These are phyloP conservation scores for Lyophyllum semitale DNA, from an alignment of 768 basidiomycete species.

Conservation along the genomic window DNA sequence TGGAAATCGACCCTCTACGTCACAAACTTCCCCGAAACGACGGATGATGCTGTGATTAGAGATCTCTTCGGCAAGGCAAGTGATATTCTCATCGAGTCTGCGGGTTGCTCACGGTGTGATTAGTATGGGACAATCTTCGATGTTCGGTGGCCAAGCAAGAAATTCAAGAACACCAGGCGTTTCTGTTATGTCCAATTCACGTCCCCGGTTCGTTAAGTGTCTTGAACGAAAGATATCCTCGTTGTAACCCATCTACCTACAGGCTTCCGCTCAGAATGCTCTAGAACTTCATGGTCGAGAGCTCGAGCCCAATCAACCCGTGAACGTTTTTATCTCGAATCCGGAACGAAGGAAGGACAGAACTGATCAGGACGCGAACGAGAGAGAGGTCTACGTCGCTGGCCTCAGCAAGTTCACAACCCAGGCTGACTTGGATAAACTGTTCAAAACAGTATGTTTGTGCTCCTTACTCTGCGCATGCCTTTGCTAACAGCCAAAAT, in stretches of 20 bases:
- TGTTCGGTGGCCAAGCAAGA: constrained; percentile 97
- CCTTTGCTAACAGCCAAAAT: constrained; percentile 2
- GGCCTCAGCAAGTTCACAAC: constrained; percentile 80
- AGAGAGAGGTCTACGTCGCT: constrained; percentile 85
- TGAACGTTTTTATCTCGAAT: constrained; percentile 88
- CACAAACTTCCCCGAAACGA: constrained; percentile 89
- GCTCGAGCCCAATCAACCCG: constrained; percentile 61
- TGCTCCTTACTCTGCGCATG: background rate
- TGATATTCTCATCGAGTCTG: background rate
- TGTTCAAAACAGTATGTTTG: constrained; percentile 73
- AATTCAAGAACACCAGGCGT: constrained; percentile 86
- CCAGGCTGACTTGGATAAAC: constrained; percentile 72
- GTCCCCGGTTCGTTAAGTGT: constrained; percentile 62
- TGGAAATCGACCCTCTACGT: constrained; percentile 96
- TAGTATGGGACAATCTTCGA: constrained; percentile 93
- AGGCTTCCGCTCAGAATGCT: constrained; percentile 73
- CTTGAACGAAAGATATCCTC: background rate
- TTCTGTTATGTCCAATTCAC: constrained; percentile 96
- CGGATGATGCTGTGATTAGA: constrained; percentile 77
- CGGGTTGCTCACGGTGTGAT: constrained; percentile 5
- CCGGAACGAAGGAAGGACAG: constrained; percentile 87
- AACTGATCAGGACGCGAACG: constrained; percentile 85
- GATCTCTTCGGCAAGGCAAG: constrained; percentile 77
- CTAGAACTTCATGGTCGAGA: constrained; percentile 81
- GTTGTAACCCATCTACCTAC: background rate